Evolutionary conservation across 495 filamentous ascomycete genomes (phyloP), one percentile per base, ranked within the genome.

Genomic region (Trichoderma gamsii): DNA sequence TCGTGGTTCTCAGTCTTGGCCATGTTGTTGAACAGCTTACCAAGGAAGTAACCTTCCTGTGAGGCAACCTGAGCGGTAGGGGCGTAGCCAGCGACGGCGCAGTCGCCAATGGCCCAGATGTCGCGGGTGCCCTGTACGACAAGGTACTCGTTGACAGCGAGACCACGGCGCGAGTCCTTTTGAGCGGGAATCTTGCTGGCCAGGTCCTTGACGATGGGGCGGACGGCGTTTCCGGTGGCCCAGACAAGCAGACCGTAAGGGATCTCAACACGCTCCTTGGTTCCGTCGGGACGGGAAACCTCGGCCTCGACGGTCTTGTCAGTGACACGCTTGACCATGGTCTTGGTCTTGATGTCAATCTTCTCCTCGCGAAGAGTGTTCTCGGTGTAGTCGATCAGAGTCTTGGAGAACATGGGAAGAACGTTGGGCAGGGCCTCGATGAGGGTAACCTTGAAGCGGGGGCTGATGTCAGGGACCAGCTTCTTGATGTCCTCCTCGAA

Each of bases 401-500:
- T 91, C 85, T 98, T 98, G 77, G 92, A 97, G 86, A 99, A 99
- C 89, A 92, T 95, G 73, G 95, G 95, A 44, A 99, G 87, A 44
- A 98, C 96, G 77, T 96, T 97, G 69, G 95, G 95, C n/a, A 98
- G 87, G 68, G 96, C 95, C 82, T 99, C 95, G 71, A 98, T 92
- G 27, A 99, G 89, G 65, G 95, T 99, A 64, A 99, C 93, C 70
- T 92, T 89, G 87, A 99, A 97, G 79, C 93, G 91, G 73, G 93
- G 87, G 76, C 87, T 83, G 79, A 98, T 97, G 67, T 97, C 94
- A 44, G 95, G 95, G 72, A 98, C 90, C 87, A 96, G 96, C 83
- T 97, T 97, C 85, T 90, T 92, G 74, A 99, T 86, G 78, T 99
- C 96, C 70, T 96, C 86, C 77, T 97, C 90, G 80, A 98, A 97